These are phyloP conservation scores for Cryptococcus neoformans DNA, from an alignment of 1,284 basidiomycete genomes.

Conservation along the genomic window DNA sequence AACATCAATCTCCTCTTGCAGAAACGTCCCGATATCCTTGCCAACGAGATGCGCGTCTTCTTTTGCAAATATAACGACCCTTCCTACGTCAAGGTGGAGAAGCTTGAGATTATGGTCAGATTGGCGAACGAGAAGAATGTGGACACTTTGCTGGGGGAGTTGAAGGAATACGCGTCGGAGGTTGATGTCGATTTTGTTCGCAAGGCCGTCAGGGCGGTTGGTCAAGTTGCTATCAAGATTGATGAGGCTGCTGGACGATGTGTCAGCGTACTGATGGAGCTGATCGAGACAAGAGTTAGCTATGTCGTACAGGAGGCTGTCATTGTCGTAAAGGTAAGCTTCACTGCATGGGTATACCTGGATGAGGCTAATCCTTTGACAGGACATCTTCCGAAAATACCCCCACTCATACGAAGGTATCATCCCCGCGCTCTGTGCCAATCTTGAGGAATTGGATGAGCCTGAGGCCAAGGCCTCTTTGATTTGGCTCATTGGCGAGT, in stretches of 20 bases:
- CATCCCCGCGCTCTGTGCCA: slow-evolving; percentile 87
- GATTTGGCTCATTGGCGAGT: slow-evolving; percentile 98
- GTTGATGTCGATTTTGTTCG: slow-evolving; percentile 98
- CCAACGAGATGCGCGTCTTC: slow-evolving; percentile 97
- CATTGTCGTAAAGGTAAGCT: slow-evolving; percentile 77
- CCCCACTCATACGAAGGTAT: slow-evolving; percentile 95
- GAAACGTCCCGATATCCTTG: slow-evolving; percentile 83
- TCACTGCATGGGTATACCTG: not conserved
- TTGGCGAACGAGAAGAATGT: slow-evolving; percentile 88
- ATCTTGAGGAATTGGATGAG: slow-evolving; percentile 89
- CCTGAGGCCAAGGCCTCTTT: slow-evolving; percentile 95
- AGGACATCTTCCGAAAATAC: slow-evolving; percentile 94
- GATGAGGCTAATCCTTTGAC: not conserved
- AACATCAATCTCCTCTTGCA: slow-evolving; percentile 98
- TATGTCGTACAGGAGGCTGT: slow-evolving; percentile 98
- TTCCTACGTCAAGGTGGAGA: slow-evolving; percentile 97
- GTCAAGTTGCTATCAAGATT: slow-evolving; percentile 95
- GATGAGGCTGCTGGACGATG: slow-evolving; percentile 83
- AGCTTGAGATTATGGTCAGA: slow-evolving; percentile 98
- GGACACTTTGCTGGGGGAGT: slow-evolving; percentile 83
- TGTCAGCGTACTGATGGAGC: slow-evolving; percentile 77
- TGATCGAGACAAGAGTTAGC: slow-evolving; percentile 90
- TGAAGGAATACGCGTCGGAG: slow-evolving; percentile 95
- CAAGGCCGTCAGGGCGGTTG: slow-evolving; percentile 94
- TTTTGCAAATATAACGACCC: slow-evolving; percentile 99